A percentile compares a stretch with the other conserved stretches of the same genome.
Conservation (phyloP, 164 flowering plant species). For the Warburgia ugandensis region DNA sequence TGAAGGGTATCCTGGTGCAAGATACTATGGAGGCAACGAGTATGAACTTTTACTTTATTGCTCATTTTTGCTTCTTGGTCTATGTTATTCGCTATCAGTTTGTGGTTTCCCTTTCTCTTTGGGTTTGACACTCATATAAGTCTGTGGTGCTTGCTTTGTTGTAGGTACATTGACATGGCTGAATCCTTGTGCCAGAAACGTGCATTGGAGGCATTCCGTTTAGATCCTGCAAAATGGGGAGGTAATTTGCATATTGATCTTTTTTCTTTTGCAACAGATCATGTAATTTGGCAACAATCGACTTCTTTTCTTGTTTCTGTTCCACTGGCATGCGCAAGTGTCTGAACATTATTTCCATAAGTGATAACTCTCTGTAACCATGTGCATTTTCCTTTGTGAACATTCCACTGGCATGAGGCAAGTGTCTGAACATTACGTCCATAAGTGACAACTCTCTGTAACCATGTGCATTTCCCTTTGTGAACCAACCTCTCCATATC, state of each 20-base stretch:
- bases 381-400: too few relatives aligned
- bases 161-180: conserved; percentile 98
- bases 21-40: conserved; percentile 99
- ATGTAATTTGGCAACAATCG: neutral
- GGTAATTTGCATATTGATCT: conserved; percentile 29
- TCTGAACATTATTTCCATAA: too few relatives aligned
- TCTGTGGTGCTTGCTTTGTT: conserved; percentile 3
- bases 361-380: too few relatives aligned
- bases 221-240: conserved; percentile 99
- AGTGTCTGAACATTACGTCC: too few relatives aligned
- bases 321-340: too few relatives aligned
- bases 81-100: neutral
- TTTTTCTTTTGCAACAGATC: neutral
- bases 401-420: too few relatives aligned
- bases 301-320: too few relatives aligned
- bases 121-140: neutral
- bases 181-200: conserved; percentile 96
- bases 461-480: too few relatives aligned
- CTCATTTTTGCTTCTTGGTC: neutral
- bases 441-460: too few relatives aligned
- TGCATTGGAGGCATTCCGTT: conserved; percentile 87
- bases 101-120: neutral
- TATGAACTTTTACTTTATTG: conserved; percentile 24
- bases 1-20: conserved; percentile 99
- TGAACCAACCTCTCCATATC: too few relatives aligned